Evolutionary conservation across 352 stramenopile species (phyloP).

Genomic region (Globisporangium radiosum): DNA sequence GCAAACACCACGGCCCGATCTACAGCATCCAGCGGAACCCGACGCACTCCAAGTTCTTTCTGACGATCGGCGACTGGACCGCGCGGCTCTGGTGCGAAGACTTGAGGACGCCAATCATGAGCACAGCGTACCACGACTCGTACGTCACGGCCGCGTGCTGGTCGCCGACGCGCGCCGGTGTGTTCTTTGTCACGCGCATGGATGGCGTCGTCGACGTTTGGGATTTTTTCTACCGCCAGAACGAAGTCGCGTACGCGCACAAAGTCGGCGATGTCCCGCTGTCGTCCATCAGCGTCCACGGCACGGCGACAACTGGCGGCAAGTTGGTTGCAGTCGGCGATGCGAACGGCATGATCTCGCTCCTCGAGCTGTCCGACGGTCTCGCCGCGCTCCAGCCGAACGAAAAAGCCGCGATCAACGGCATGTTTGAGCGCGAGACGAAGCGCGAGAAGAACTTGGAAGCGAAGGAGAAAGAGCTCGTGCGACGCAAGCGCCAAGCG

Average conservation of each 20-base stretch:
- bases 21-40: conserved; percentile 95
- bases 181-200: conserved; percentile 96
- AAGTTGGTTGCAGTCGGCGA: conserved; percentile 95
- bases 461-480: conserved; percentile 85
- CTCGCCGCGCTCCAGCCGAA: conserved; percentile 88
- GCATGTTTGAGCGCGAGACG: conserved; percentile 96
- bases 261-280: conserved; percentile 92
- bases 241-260: conserved; percentile 96
- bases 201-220: conserved; percentile 97
- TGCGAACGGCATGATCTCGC: conserved; percentile 93
- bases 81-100: conserved; percentile 96
- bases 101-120: conserved; percentile 97
- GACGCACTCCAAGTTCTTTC: conserved; percentile 97
- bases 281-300: conserved; percentile 91
- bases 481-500: conserved; percentile 61
- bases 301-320: conserved; percentile 80
- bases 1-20: conserved; percentile 95
- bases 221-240: conserved; percentile 97
- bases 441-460: conserved; percentile 95
- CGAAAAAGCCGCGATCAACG: conserved; percentile 93
- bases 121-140: conserved; percentile 93
- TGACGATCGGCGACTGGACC: conserved; percentile 97
- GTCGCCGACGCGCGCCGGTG: conserved; percentile 91
- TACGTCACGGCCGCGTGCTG: conserved; percentile 96
- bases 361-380: conserved; percentile 93